Conservation (phyloP, 805 yeast species). For the Maudiozyma barnettii region DNA sequence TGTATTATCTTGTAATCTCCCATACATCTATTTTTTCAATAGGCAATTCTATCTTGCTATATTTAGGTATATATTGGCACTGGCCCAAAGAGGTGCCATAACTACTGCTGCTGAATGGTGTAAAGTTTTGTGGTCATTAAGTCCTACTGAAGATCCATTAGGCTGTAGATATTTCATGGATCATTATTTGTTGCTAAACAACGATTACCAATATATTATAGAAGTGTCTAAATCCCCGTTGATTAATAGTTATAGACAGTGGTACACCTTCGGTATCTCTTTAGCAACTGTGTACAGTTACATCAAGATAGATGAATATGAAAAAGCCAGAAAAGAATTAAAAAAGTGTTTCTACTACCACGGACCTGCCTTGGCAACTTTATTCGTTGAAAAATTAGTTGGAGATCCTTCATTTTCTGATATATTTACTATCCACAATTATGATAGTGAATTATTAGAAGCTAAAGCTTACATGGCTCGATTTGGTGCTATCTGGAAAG, state of each 20-base stretch:
- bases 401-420: conserved; percentile 13
- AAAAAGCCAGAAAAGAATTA: conserved; percentile 41
- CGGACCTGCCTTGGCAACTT: conserved; percentile 38
- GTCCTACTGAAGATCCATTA: conserved; percentile 73
- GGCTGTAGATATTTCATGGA: conserved; percentile 81
- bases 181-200: conserved; percentile 58
- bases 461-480: conserved; percentile 53
- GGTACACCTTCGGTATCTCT: conserved; percentile 67
- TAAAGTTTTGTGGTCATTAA: conserved; percentile 56
- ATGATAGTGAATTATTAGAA: conserved; percentile 25
- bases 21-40: conserved; percentile 65
- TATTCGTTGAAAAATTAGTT: conserved; percentile 19
- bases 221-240: conserved; percentile 50
- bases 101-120: conserved; percentile 70
- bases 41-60: conserved; percentile 67
- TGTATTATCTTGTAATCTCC: conserved; percentile 50
- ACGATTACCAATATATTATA: conserved; percentile 53
- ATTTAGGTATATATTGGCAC: conserved; percentile 58
- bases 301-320: conserved; percentile 33
- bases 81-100: conserved; percentile 71
- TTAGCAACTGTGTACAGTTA: conserved; percentile 60
- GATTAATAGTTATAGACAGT: conserved; percentile 45
- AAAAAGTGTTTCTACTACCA: conserved; percentile 42
- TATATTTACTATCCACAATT: conserved; percentile 17
- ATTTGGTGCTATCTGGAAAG: conserved; percentile 47